Evolutionary conservation across 768 basidiomycete genomes (phyloP).

Genomic region (Bullera alba): DNA sequence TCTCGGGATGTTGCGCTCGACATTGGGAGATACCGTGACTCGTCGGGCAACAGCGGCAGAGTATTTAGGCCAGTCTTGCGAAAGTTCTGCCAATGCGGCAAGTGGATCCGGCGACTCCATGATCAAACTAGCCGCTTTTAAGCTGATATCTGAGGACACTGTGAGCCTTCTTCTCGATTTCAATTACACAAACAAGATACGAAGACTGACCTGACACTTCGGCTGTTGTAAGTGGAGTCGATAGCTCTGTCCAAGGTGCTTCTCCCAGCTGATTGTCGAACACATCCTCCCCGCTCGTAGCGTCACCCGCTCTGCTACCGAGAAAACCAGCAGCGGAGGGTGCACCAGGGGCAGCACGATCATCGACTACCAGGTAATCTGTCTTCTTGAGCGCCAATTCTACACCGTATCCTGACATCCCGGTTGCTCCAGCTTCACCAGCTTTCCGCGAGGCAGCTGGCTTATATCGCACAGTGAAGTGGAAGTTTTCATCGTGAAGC

Average conservation of each 20-base stretch:
- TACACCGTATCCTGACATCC: constrained; percentile 82
- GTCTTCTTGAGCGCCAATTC: constrained; percentile 89
- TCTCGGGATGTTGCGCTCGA: constrained; percentile 54
- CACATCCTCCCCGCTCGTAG: not conserved
- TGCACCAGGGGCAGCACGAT: constrained; percentile 50
- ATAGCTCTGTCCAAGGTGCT: constrained; percentile 37
- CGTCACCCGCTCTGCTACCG: not conserved
- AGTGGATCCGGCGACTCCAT: constrained; percentile 56
- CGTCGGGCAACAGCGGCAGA: constrained; percentile 63
- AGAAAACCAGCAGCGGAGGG: not conserved
- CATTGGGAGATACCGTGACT: constrained; percentile 56
- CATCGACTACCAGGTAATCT: constrained; percentile 92
- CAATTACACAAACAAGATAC: not conserved
- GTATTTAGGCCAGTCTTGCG: constrained; percentile 86
- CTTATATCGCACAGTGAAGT: constrained; percentile 69
- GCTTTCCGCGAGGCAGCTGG: constrained; percentile 47
- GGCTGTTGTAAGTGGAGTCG: constrained; percentile 21
- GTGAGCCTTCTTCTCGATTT: not conserved
- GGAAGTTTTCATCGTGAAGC: constrained; percentile 51
- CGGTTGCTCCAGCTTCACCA: constrained; percentile 7
- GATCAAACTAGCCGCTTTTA: constrained; percentile 70
- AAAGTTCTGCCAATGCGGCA: constrained; percentile 58
- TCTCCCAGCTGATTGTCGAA: constrained; percentile 27
- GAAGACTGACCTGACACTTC: constrained; percentile 55
- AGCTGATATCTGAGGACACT: constrained; percentile 52